Base-by-base conservation (phyloP, 1,139 yeast species). In the Candida frijolesensis region DNA sequence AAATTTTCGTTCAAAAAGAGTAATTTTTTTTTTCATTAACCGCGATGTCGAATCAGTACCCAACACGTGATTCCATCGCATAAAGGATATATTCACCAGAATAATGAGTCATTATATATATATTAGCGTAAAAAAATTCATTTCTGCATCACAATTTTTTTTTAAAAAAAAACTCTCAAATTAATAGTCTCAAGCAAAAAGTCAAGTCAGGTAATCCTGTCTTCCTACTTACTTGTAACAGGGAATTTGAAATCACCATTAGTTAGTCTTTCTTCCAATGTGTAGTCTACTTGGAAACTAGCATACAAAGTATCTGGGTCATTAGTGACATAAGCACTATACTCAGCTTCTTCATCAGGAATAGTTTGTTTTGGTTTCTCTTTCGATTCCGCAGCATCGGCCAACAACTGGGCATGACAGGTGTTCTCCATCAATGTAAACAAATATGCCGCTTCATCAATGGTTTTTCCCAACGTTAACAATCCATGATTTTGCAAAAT, bases 401-500 rank as follows among this genome's bases (percentile, higher is more conserved):
- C 90, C 55, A 82, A 66, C 59, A 88, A 68, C 66, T 88, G 95
- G n/a, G 81, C 80, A 60, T 85, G 80, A 64, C 95, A 88, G 10
- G 82, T 65, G 59, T 80, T 79, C 62, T 88, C 96, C 80, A 84
- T 72, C 53, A 85, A 70, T 0, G 84, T 78, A 65, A 82, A 87
- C 54, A 86, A 66, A 60, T 82, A 84, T 3, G 92, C 94, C 2
- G 95, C 95, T 68, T 87, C 95, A 60, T 87, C 95, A 12, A 87
- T 87, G 2, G 91, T 87, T 40, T 70, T 57, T 12, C 95, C 95
- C 9, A 85, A 86, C 1, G 95, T 87, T 56, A 88, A 66, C 39
- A 87, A 74, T 14, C 95, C 95, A 62, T 88, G 95, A 68, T 87
- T 88, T 62, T 83, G 87, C 58, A 88, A 74, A 58, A 88, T 84